Conservation (phyloP, 371 early-diverging fungal genomes). For the Mucor velutinosus region DNA sequence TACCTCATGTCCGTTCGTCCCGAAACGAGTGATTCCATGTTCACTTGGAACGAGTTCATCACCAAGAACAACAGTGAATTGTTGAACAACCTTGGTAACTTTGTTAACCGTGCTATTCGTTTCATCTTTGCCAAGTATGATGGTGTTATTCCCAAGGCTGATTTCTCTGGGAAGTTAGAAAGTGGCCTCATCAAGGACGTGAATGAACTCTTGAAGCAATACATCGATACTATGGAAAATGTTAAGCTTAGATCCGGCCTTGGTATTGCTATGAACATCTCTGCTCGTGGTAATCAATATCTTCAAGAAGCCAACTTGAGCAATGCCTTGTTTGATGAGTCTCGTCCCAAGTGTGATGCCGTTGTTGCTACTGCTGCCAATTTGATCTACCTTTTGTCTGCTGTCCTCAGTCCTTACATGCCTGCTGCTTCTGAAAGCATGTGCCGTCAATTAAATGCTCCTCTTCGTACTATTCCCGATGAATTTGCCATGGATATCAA, state of each 20-base stretch:
- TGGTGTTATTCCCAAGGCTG: constrained; percentile 71
- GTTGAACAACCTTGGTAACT: constrained; percentile 98
- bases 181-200: constrained; percentile 78
- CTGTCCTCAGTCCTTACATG: constrained; percentile 93
- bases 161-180: constrained; percentile 52
- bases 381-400: constrained; percentile 87
- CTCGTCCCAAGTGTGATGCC: constrained; percentile 81
- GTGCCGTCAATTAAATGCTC: constrained; percentile 79
- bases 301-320: constrained; percentile 93
- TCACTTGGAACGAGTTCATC: constrained; percentile 95
- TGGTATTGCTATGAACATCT: constrained; percentile 89
- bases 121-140: constrained; percentile 90
- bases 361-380: constrained; percentile 86
- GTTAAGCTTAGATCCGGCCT: constrained; percentile 91
- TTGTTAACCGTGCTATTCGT: constrained; percentile 97
- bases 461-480: constrained; percentile 76
- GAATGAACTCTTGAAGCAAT: constrained; percentile 77
- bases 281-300: constrained; percentile 94
- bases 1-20: constrained; percentile 97
- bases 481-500: constrained; percentile 69
- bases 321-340: constrained; percentile 79
- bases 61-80: constrained; percentile 95
- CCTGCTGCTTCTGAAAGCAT: constrained; percentile 86
- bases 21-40: constrained; percentile 96
- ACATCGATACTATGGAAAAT: constrained; percentile 79